A percentile compares a stretch with the other conserved stretches of the same genome.
Evolutionary conservation across 2,329 filamentous ascomycete species (phyloP).

Genomic region (Tolypocladium amazonense): DNA sequence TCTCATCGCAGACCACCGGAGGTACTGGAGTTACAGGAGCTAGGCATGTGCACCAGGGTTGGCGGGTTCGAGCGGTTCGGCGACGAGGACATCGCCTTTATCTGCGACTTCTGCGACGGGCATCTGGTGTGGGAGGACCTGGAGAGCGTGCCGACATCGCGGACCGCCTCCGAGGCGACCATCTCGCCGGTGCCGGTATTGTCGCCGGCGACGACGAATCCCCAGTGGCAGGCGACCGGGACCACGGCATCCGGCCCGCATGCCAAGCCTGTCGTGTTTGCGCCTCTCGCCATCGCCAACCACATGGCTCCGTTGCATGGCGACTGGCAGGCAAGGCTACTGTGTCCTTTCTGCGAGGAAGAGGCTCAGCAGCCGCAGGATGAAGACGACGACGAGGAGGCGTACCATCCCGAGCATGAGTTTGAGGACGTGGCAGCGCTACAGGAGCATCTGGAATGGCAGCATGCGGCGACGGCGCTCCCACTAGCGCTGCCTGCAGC

Average conservation of each 20-base stretch:
- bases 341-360: constrained; percentile 48
- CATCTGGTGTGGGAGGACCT: constrained; percentile 49
- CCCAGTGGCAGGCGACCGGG: constrained; percentile 43
- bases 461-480: constrained; percentile 32
- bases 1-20: constrained; percentile 21
- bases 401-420: constrained; percentile 36
- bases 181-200: constrained; percentile 11
- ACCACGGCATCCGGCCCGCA: constrained; percentile 26
- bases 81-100: constrained; percentile 43
- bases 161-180: constrained; percentile 13
- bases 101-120: constrained; percentile 53
- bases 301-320: constrained; percentile 39
- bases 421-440: constrained; percentile 39
- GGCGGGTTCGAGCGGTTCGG: constrained; percentile 47
- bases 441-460: constrained; percentile 47
- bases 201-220: constrained; percentile 11
- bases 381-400: constrained; percentile 39
- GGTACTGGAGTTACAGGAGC: constrained; percentile 36
- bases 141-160: constrained; percentile 35
- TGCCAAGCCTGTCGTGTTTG: constrained; percentile 43
- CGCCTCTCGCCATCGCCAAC: constrained; percentile 47
- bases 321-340: constrained; percentile 39
- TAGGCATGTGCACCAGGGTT: constrained; percentile 38
- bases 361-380: constrained; percentile 31
- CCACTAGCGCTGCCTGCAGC: constrained; percentile 22